Evolutionary conservation across 228 moss, liverwort and hornwort species (phyloP), one percentile per base, ranked within the genome.

Genomic region (Sphagnum magellanicum): DNA sequence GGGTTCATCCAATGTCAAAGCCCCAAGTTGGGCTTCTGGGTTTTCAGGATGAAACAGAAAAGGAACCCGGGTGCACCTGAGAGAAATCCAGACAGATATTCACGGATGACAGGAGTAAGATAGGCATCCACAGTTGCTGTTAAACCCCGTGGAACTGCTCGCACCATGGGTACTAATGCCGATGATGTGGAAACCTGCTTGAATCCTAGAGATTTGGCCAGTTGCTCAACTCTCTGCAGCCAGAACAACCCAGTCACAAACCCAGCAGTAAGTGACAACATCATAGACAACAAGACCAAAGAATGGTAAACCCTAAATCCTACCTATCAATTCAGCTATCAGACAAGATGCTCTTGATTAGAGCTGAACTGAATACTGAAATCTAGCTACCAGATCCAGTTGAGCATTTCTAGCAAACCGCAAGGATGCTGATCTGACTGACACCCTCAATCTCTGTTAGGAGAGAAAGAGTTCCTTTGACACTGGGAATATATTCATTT

Each of bases 71-170:
- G 51, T 13, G 13, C 10, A 62, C 97, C 97, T 53, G 91, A 90
- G 6, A 98, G 92, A 51, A 98, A 98, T 4, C 93, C 98, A 4
- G 87, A 85, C 50, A 98, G 90, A 64, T 98, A 94, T 4, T 84
- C 74, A 52, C 77, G 79, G 52, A 98, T 98, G 62, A 98, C 93
- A 6, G 98, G 98, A 3, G 98, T 98, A 12, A 98, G 85, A 72
- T 98, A 98, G 1, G 98, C 90, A 75, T 98, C 93, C 13, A 98
- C 98, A 48, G 89, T 94, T 61, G 98, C 98, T 63, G 98, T 98
- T 73, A 93, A 86, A 67, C 98, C 98, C 63, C 98, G 77, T 63
- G 98, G 98, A 16, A 98, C 98, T 74, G 89, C 98, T 66, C 98
- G 88, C 66, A 98, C 89, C 98, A 98, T 98, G 4, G 98, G 90